Conservation (phyloP, 2,329 filamentous ascomycete species). For the Colletotrichum gigasporum region DNA sequence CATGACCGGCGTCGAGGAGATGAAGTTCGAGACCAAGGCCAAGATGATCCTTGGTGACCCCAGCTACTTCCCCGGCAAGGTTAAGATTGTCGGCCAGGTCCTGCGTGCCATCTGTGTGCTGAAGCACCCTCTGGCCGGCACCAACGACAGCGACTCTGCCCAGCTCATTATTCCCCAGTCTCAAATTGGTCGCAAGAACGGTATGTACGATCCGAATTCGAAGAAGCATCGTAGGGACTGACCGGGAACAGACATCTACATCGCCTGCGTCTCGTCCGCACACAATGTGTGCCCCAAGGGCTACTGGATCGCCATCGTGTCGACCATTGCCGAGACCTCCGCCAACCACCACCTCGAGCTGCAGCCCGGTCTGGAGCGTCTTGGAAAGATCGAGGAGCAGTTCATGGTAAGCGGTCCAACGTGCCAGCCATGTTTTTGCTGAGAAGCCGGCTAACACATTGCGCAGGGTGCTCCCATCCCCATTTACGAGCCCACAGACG, state of each 20-base stretch:
- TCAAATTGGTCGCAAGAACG: slow-evolving; percentile 95
- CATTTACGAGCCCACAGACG: slow-evolving; percentile 88
- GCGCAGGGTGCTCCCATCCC: slow-evolving; percentile 81
- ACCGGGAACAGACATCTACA: slow-evolving; percentile 82
- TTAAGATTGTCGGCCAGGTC: slow-evolving; percentile 86
- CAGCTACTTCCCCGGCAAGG: slow-evolving; percentile 94
- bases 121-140: slow-evolving; percentile 92
- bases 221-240: slow-evolving; percentile 11
- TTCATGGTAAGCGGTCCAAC: slow-evolving; percentile 75
- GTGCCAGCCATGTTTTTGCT: neutral
- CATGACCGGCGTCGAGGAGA: slow-evolving; percentile 89
- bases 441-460: neutral
- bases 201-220: slow-evolving; percentile 59
- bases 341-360: slow-evolving; percentile 97
- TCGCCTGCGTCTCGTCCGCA: slow-evolving; percentile 92
- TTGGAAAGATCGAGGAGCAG: slow-evolving; percentile 94
- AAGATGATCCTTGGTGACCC: slow-evolving; percentile 97
- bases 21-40: slow-evolving; percentile 96
- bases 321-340: slow-evolving; percentile 90
- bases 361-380: slow-evolving; percentile 87
- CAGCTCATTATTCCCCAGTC: slow-evolving; percentile 98
- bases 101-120: slow-evolving; percentile 97
- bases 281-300: slow-evolving; percentile 99
- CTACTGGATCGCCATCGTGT: slow-evolving; percentile 98
- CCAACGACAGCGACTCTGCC: slow-evolving; percentile 86